Evolutionary conservation across 1,139 yeast species (phyloP).

Genomic region (Hanseniaspora gamundiae): DNA sequence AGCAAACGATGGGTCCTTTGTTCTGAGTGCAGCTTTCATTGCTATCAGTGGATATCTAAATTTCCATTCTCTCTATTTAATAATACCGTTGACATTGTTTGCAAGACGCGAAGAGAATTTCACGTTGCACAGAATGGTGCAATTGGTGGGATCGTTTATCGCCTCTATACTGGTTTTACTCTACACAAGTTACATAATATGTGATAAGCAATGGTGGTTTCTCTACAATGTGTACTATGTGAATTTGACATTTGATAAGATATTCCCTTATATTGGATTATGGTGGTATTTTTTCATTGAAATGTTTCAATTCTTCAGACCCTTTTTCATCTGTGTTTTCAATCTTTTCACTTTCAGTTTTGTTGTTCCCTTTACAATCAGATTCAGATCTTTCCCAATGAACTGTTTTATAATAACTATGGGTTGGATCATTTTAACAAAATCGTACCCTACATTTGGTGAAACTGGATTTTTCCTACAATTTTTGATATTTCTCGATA

Average conservation of each 20-base stretch:
- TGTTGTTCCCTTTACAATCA: conserved; percentile 59
- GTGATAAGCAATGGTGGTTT: conserved; percentile 40
- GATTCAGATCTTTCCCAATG: conserved; percentile 51
- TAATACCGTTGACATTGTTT: conserved; percentile 32
- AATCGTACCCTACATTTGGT: conserved; percentile 81
- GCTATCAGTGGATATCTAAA: conserved; percentile 57
- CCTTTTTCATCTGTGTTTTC: conserved; percentile 75
- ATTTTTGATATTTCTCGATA: conserved; percentile 45
- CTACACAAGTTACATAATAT: conserved; percentile 28
- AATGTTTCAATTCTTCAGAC: conserved; percentile 80
- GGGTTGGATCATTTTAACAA: conserved; percentile 62
- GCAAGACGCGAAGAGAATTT: too few relatives aligned
- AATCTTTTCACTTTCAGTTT: conserved; percentile 62
- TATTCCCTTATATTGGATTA: conserved; percentile 59
- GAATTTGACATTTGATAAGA: conserved; percentile 48
- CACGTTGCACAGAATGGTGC: too few relatives aligned
- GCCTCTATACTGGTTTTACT: conserved; percentile 27
- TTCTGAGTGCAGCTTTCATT: conserved; percentile 40
- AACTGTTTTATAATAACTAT: conserved; percentile 52
- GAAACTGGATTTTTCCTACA: conserved; percentile 65
- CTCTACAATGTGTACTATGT: conserved; percentile 51
- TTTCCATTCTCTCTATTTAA: conserved; percentile 44
- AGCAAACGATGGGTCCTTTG: conserved; percentile 30
- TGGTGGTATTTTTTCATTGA: conserved; percentile 99
- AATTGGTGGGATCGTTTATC: conserved; percentile 10